phyloP scores from a whole-genome alignment of 768 basidiomycete species.

The Rhizopogon roseolus region DNA sequence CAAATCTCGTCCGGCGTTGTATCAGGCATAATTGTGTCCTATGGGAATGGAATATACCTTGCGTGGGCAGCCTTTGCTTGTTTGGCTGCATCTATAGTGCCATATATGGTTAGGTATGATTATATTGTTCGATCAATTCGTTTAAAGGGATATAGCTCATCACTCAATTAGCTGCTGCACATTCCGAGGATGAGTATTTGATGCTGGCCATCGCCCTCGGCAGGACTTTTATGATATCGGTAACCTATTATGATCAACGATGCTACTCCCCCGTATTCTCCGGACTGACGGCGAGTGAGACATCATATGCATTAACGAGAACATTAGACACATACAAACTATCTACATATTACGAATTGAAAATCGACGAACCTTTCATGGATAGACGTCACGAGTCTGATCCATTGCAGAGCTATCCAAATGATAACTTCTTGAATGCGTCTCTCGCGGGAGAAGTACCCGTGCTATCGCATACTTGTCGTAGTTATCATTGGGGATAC shows the following conservation, averaged over 20 bases:
- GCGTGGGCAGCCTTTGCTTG: slow-evolving; percentile 74
- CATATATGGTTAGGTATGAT: slow-evolving; percentile 73
- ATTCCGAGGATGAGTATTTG: slow-evolving; percentile 44
- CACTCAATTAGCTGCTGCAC: slow-evolving; percentile 66
- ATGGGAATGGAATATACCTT: slow-evolving; percentile 59
- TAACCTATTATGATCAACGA: neutral
- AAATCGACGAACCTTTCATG: neutral
- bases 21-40: slow-evolving; percentile 60
- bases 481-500: too few relatives aligned
- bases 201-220: slow-evolving; percentile 21
- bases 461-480: too few relatives aligned
- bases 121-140: neutral
- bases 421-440: too few relatives aligned
- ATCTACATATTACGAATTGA: neutral
- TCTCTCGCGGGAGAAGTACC: too few relatives aligned
- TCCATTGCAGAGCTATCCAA: neutral
- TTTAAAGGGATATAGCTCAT: neutral
- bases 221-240: neutral
- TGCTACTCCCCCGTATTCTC: neutral
- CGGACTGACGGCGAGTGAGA: neutral
- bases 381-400: neutral
- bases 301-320: neutral
- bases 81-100: slow-evolving; percentile 59
- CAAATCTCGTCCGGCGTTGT: slow-evolving; percentile 36
- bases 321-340: neutral